Base-by-base conservation (phyloP, 2,329 filamentous ascomycete species). In the Annulohypoxylon truncatum region DNA sequence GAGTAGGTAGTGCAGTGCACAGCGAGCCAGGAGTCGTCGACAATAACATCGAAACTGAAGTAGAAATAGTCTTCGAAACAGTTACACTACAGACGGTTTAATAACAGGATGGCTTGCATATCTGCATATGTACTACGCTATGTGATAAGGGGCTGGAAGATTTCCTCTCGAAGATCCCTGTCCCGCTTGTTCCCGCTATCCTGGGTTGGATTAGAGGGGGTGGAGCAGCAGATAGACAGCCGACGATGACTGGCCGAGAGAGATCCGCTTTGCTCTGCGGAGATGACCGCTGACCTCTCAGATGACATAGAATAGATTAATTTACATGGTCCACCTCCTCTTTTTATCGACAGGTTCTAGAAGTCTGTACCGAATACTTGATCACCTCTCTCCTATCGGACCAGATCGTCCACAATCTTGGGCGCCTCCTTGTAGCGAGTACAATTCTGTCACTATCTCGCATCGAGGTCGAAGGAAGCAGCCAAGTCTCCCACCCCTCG, bases 401-500 rank as follows among this genome's bases (percentile, higher is more conserved):
- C 22, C 18, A 53, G 26, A 58, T 50, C 22, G 44, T 51, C 26
- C 13, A 42, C 51, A 57, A 47, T 33, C 31, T 50, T 20, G 38
- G 28, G 47, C 9, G 8, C 4, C 10, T 31, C 42, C 2, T 46
- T 59, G 64, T 66, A 66, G 15, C 26, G 15, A 40, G 50, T 66
- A 66, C 59, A 54, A 64, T 42, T 9, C 12, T 46, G 20, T 57
- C 50, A 47, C 20, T 60, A 59, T 57, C 29, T 38, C 38, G 20
- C 24, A 20, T 53, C 31, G 31, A 57, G 38, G 51, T 29, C 10
- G 54, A 64, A 51, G 61, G 56, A 57, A 54, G 53, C 52, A 50
- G 56, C 61, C 64, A 64, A 67, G 56, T 58, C 55, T 8, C 12
- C 20, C 13, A 20, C 31, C 31, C 52, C 13, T 24, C 51, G n/a